Evolutionary conservation across 192 early-diverging fungal genomes (phyloP).

Genomic region (Backusella mclennaniae): DNA sequence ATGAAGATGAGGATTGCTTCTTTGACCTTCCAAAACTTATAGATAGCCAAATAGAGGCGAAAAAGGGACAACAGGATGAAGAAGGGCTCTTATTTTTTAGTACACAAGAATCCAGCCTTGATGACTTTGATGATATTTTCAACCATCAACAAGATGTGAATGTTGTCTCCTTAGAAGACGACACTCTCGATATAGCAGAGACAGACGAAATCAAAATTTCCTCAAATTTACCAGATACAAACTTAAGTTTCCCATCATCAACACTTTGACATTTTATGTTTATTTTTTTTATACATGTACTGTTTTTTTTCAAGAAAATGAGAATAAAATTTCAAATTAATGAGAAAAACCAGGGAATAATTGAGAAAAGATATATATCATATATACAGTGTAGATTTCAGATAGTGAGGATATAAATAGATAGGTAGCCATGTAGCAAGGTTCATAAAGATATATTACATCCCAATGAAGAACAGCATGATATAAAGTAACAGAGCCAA

Average conservation of each 20-base stretch:
- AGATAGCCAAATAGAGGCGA: not conserved
- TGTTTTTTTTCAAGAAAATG: too few relatives aligned
- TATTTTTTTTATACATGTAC: not conserved
- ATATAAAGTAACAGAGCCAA: too few relatives aligned
- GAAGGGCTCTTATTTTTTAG: not conserved
- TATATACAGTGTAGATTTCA: too few relatives aligned
- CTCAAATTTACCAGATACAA: not conserved
- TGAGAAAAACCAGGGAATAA: too few relatives aligned
- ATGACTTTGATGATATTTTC: not conserved
- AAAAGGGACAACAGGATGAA: not conserved
- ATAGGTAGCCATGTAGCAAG: too few relatives aligned
- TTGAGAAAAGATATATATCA: too few relatives aligned
- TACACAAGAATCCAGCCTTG: conserved; percentile 1
- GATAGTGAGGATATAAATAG: too few relatives aligned
- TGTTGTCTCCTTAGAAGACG: not conserved
- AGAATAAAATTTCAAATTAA: too few relatives aligned
- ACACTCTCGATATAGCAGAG: not conserved
- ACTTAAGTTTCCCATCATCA: not conserved
- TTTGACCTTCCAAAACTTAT: not conserved
- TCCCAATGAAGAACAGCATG: too few relatives aligned
- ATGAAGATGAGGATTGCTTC: not conserved
- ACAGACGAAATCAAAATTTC: not conserved
- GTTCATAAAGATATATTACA: too few relatives aligned
- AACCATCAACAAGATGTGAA: not conserved
- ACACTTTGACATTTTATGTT: not conserved